A percentile compares a stretch with the other conserved stretches of the same genome.
Evolutionary conservation across 23 red algal genomes (phyloP).

Genomic region (Cyanidiococcus yangmingshanensis): DNA sequence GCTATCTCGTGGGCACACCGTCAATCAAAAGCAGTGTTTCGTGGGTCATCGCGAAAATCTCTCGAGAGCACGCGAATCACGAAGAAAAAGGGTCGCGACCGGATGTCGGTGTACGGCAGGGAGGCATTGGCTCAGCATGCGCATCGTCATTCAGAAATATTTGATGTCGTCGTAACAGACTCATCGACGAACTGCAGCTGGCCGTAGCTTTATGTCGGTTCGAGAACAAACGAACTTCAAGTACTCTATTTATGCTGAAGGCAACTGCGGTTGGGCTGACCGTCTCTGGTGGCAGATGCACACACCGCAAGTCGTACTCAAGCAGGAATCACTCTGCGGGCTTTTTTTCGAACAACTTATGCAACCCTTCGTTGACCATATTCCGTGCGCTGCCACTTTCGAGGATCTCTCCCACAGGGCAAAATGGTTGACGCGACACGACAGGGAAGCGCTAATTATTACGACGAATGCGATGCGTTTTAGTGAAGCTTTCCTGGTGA

Average conservation of each 20-base stretch:
- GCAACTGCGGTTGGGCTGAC: slow-evolving; percentile 99
- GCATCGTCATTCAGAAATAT: not conserved
- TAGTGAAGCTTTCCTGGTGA: not conserved
- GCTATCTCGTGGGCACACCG: slow-evolving; percentile 55
- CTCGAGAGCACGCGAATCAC: not conserved
- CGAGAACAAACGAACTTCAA: not conserved
- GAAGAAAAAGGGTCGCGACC: not conserved
- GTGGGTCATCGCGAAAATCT: slow-evolving; percentile 34
- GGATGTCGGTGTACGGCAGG: not conserved
- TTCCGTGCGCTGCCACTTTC: slow-evolving; percentile 27
- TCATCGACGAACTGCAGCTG: not conserved
- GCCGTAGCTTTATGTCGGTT: not conserved
- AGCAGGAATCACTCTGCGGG: slow-evolving; percentile 94
- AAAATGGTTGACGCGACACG: not conserved
- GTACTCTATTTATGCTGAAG: slow-evolving; percentile 93
- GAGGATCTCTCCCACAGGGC: not conserved
- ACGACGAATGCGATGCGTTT: slow-evolving; percentile 5
- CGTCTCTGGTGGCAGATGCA: slow-evolving; percentile 77
- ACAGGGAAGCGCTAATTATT: not conserved
- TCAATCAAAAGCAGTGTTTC: slow-evolving; percentile 60
- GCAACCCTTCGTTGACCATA: slow-evolving; percentile 68
- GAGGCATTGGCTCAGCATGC: not conserved
- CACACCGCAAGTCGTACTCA: slow-evolving; percentile 68
- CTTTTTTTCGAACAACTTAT: slow-evolving; percentile 89
- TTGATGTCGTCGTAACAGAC: not conserved